Base-by-base conservation (phyloP, 345 rosid species). In the Trapa bicornis region DNA sequence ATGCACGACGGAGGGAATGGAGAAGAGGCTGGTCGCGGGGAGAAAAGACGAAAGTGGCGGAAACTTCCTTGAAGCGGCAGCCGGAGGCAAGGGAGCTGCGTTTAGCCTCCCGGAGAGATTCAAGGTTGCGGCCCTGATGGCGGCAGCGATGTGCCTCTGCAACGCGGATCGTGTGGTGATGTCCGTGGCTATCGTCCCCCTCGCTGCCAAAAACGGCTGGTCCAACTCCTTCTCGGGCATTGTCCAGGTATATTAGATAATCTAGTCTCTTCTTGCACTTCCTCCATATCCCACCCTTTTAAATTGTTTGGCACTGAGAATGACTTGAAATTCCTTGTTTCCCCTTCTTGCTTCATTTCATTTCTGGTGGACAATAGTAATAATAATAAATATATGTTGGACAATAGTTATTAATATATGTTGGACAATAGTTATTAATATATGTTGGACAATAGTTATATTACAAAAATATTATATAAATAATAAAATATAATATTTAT, bases 181-280 rank as follows among this genome's bases (percentile, higher is more conserved):
- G 99, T 93, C 99, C 0, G 96, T 93, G 0, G 87, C 99, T 38
- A 73, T 90, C 53, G 99, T 93, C 62, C 99, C 99, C 17, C 89
- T 93, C 3, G 97, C 98, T 37, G 84, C 88, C 8, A 83, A 84
- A 69, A 74, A 71, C 67, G 95, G 92, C 1, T 93, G 99, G 98
- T 93, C 97, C 68, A 93, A 81, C 71, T 78, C 92, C 50, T 93
- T 93, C 75, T 61, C 90, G 60, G 98, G 98, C 77, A 80, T 90
- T 56, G 97, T 93, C 68, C 98, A 93, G 98, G 98, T 93, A 85
- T 5, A 3, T 15, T 15, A 22, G 29, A 22, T 22, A 22, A 22
- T 22, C 29, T 22, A 22, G 29, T 22, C 29, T 22, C 29, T 22
- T 22, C 29, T 22, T 22, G 29, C 35, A 15, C 29, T 47, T 37